Base-by-base conservation (phyloP, 148 eudicot genomes). In the Talinum fruticosum region DNA sequence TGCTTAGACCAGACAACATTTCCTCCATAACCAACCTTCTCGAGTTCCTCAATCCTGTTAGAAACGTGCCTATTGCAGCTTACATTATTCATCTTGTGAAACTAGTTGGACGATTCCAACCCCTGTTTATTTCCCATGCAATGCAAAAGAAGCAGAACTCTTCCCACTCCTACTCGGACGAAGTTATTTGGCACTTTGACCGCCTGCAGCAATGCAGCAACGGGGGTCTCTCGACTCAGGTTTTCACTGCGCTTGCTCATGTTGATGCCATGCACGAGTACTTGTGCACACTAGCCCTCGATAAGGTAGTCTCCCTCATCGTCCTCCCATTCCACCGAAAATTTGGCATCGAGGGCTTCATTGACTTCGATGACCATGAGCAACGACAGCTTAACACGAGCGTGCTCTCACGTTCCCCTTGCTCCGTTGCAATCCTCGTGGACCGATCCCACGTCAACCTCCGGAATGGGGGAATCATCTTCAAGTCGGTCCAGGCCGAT, bases 301-400 rank as follows among this genome's bases (percentile, higher is more conserved):
- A 82, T 70, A 84, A 70, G n/a, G 30, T 62, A 3, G 83, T 75
- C 38, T 81, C 89, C 13, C 18, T 86, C 0, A 78, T 86, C 6
- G 30, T 84, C 44, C 77, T 86, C 64, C 89, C 89, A 15, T 84
- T 82, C 71, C 87, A 84, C 72, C 73, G 83, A 10, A 84, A 82
- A 82, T 82, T 83, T 70, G 80, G 75, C 5, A 66, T 84, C 15
- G 89, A 79, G 26, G 85, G 85, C 10, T 71, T 77, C 0, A 6
- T 84, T 18, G 82, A 72, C 14, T n/a, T 61, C 1, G 85, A 84
- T 38, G 80, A 84, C 41, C 18, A 36, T 2, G 80, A 71, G 21
- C 83, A 66, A 41, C 77, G 85, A 53, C 12, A 61, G 32, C 69
- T 86, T 19, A 86, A 86, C 35, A 66, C 57, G 3, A 86, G 78